phyloP scores from a whole-genome alignment of 2,329 filamentous ascomycete species.

The Xylariaceae sp. region DNA sequence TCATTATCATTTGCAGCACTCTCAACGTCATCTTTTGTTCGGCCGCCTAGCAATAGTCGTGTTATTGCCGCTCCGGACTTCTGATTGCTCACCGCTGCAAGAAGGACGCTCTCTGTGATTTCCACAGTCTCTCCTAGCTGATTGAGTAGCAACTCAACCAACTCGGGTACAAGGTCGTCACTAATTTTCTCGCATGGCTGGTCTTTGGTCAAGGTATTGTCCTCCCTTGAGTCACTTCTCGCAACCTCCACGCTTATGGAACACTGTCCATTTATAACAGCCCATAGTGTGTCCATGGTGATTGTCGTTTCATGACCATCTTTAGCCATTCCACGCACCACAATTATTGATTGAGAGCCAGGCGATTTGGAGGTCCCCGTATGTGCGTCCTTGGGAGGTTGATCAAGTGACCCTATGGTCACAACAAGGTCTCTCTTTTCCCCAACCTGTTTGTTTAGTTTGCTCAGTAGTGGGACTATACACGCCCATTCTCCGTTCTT shows the following conservation, averaged over 20 bases:
- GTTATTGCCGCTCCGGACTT: neutral
- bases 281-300: neutral
- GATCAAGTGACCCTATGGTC: neutral
- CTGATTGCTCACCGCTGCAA: neutral
- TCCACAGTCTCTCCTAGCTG: neutral
- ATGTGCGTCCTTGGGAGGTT: neutral
- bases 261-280: neutral
- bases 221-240: too few relatives aligned
- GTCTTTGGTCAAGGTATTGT: too few relatives aligned
- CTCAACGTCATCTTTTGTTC: too few relatives aligned
- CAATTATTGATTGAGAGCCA: too few relatives aligned
- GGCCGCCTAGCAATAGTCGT: neutral
- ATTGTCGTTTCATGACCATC: neutral
- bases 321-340: neutral
- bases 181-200: too few relatives aligned
- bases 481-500: too few relatives aligned
- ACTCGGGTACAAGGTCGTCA: neutral
- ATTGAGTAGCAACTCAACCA: neutral
- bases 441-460: too few relatives aligned
- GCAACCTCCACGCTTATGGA: neutral
- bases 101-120: neutral
- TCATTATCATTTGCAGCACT: too few relatives aligned
- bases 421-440: neutral
- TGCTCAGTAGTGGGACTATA: too few relatives aligned
- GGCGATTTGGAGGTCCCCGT: too few relatives aligned